Evolutionary conservation across 768 basidiomycete species (phyloP).

Genomic region (Rhizopogon sp.): DNA sequence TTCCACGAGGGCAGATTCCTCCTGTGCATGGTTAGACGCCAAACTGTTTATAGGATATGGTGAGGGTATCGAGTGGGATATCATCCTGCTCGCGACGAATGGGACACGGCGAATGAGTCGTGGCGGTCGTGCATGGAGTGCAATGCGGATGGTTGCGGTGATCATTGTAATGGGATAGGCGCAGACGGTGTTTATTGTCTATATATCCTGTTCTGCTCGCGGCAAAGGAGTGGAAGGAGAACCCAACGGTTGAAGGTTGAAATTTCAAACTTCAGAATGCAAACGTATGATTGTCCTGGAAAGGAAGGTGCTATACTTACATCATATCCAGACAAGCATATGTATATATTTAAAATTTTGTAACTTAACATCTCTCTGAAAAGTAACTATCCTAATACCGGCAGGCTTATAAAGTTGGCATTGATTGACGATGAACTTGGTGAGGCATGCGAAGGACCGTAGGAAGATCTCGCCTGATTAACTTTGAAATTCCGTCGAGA

Average conservation of each 20-base stretch:
- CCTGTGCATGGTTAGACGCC: background rate
- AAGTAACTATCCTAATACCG: too few species aligned
- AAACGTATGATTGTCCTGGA: background rate
- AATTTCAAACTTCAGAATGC: background rate
- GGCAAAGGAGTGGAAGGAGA: too few species aligned
- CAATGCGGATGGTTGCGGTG: slow-evolving; percentile 1
- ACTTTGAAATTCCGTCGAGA: too few species aligned
- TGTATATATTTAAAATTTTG: too few species aligned
- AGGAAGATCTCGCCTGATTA: too few species aligned
- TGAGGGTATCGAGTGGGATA: slow-evolving; percentile 9
- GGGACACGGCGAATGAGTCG: background rate
- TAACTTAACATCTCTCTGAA: too few species aligned
- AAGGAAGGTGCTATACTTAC: slow-evolving; percentile 2
- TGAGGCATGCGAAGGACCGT: too few species aligned
- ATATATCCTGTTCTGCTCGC: background rate
- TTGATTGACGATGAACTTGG: too few species aligned
- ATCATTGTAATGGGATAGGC: slow-evolving; percentile 4
- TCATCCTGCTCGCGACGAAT: slow-evolving; percentile 7
- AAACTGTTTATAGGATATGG: slow-evolving; percentile 6
- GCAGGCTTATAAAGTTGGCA: too few species aligned
- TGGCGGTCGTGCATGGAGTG: slow-evolving; percentile 1
- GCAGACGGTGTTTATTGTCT: background rate
- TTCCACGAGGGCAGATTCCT: slow-evolving; percentile 5
- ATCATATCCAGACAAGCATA: too few species aligned
- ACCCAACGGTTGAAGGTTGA: background rate